Evolutionary conservation across 106 monocot genomes (phyloP).

Genomic region (Allium cepa): DNA sequence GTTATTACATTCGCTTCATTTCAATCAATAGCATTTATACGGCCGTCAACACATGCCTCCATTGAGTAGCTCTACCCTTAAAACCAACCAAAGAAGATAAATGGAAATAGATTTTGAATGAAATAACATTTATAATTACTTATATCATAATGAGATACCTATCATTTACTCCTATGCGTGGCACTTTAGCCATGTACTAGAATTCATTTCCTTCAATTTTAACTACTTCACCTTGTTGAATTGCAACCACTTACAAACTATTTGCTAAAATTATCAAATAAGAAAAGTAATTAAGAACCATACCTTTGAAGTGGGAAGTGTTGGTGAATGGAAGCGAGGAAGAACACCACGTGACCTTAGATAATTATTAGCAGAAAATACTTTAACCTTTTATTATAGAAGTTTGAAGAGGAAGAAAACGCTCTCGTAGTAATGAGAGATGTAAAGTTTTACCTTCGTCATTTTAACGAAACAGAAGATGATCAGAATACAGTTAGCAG

Average conservation of each 20-base stretch:
- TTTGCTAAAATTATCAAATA: conserved; percentile 17
- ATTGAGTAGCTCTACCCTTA: conserved; percentile 61
- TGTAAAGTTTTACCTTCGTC: too few relatives aligned
- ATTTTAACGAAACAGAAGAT: too few relatives aligned
- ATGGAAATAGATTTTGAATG: not conserved
- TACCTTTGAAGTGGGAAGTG: conserved; percentile 55
- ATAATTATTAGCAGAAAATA: too few relatives aligned
- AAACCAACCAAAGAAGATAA: not conserved
- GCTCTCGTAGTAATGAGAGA: too few relatives aligned
- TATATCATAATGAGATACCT: conserved; percentile 25
- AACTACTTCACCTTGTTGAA: conserved; percentile 49
- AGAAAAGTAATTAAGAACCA: not conserved
- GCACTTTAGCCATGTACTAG: conserved; percentile 90
- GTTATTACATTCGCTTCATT: conserved; percentile 39
- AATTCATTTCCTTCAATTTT: conserved; percentile 90
- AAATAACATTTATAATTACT: not conserved
- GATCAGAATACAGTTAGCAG: too few relatives aligned
- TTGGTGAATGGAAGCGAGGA: conserved; percentile 62
- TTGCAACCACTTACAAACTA: not conserved
- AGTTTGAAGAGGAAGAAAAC: too few relatives aligned
- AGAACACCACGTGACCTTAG: conserved; percentile 40
- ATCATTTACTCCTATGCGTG: conserved; percentile 53
- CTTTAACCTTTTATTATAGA: too few relatives aligned
- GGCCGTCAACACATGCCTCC: conserved; percentile 53
- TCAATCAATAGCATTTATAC: conserved; percentile 40